phyloP scores from a whole-genome alignment of 108 stramenopile genomes.

The Stephanodiscus triporus region DNA sequence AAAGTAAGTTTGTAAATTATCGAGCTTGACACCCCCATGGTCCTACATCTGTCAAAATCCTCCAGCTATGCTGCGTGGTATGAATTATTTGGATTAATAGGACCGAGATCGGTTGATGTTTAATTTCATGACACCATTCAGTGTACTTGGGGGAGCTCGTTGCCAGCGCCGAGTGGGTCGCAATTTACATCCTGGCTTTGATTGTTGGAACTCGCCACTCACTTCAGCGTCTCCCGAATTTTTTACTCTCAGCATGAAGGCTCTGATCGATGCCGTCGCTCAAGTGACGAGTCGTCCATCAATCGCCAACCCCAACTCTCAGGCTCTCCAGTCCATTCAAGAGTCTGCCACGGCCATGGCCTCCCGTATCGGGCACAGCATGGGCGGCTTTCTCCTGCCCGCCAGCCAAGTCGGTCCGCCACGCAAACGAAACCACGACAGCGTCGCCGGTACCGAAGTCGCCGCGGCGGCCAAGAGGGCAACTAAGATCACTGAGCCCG shows the following conservation, averaged over 20 bases:
- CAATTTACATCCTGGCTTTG: neutral
- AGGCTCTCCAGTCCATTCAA: neutral
- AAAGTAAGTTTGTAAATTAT: neutral
- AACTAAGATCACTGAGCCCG: neutral
- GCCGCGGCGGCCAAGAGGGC: slow-evolving; percentile 13
- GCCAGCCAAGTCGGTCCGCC: neutral
- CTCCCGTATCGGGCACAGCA: neutral
- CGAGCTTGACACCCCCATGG: too few species aligned
- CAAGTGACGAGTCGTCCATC: slow-evolving; percentile 13
- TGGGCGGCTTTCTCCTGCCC: neutral
- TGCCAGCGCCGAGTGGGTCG: neutral
- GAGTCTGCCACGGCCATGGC: neutral
- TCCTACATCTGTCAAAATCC: too few species aligned
- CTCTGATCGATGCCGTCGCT: slow-evolving; percentile 28
- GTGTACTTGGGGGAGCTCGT: too few species aligned
- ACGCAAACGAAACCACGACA: slow-evolving; percentile 24
- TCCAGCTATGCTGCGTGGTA: too few species aligned
- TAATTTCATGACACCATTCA: too few species aligned
- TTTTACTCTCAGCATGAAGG: slow-evolving; percentile 20
- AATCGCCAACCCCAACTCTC: neutral
- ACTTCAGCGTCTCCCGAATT: neutral
- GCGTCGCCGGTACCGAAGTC: neutral
- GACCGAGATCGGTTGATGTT: too few species aligned
- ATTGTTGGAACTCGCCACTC: neutral
- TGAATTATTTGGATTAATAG: too few species aligned